A percentile compares a stretch with the other conserved stretches of the same genome.
phyloP scores from a whole-genome alignment of 1,284 basidiomycete genomes.

The Irpex sp. region DNA sequence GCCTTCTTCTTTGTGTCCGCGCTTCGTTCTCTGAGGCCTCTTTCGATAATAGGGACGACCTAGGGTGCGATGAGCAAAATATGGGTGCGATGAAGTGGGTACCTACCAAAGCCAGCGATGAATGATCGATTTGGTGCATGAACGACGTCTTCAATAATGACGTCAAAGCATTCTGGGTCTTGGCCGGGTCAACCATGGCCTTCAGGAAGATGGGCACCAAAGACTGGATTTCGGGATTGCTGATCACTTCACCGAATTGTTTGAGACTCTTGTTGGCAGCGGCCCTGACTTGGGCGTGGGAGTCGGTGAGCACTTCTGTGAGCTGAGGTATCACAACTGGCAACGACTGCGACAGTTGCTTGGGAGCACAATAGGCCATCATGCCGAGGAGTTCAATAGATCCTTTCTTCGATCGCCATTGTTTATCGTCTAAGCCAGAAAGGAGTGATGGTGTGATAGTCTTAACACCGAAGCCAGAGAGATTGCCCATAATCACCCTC shows the following conservation, averaged over 20 bases:
- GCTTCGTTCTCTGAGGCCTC: constrained; percentile 88
- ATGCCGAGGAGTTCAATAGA: constrained; percentile 97
- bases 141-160: constrained; percentile 92
- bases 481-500: constrained; percentile 91
- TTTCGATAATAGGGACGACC: constrained; percentile 95
- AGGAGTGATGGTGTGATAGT: constrained; percentile 90
- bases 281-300: constrained; percentile 92
- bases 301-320: constrained; percentile 94
- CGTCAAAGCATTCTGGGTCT: constrained; percentile 83
- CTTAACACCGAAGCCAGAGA: constrained; percentile 96
- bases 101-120: constrained; percentile 90
- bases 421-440: constrained; percentile 94
- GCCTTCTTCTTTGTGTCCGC: constrained; percentile 96
- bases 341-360: constrained; percentile 91
- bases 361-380: constrained; percentile 98
- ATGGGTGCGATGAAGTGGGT: constrained; percentile 1
- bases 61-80: constrained; percentile 27
- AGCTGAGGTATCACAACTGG: constrained; percentile 96
- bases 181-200: constrained; percentile 94
- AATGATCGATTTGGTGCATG: constrained; percentile 98
- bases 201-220: constrained; percentile 93
- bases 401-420: constrained; percentile 96
- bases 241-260: constrained; percentile 96
- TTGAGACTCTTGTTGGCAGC: constrained; percentile 96
- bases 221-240: constrained; percentile 91